Evolutionary conservation across 2,329 filamentous ascomycete species (phyloP).

Genomic region (Talaromyces amestolkiae): DNA sequence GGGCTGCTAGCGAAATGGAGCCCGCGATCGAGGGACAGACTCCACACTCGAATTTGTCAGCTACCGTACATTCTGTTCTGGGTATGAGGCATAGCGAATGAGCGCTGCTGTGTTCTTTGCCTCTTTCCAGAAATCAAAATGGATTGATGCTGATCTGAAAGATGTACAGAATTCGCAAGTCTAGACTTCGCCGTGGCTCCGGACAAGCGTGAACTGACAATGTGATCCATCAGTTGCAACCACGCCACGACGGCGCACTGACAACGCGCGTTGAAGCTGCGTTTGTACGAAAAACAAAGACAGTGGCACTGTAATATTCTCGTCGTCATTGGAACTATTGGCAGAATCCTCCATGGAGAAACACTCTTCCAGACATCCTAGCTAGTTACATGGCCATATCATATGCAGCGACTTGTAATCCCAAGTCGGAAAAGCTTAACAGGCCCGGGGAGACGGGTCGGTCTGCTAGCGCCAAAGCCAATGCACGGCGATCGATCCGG

Average conservation of each 20-base stretch:
- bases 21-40: background rate
- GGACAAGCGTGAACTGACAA: background rate
- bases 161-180: background rate
- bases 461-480: background rate
- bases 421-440: background rate
- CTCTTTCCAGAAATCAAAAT: background rate
- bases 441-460: slow-evolving; percentile 4
- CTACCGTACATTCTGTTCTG: background rate
- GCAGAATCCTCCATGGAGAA: too few species aligned
- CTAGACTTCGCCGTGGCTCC: background rate
- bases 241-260: background rate
- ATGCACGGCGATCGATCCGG: background rate
- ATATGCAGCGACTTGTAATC: background rate
- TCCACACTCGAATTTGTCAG: slow-evolving; percentile 8
- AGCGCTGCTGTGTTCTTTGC: background rate
- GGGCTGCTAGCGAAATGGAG: background rate
- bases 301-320: background rate
- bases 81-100: slow-evolving; percentile 3
- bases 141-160: background rate
- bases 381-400: background rate
- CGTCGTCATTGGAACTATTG: background rate
- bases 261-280: background rate
- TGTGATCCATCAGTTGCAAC: background rate
- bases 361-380: background rate
- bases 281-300: background rate